phyloP scores from a whole-genome alignment of 495 filamentous ascomycete genomes.

The Penicillium verhagenii region DNA sequence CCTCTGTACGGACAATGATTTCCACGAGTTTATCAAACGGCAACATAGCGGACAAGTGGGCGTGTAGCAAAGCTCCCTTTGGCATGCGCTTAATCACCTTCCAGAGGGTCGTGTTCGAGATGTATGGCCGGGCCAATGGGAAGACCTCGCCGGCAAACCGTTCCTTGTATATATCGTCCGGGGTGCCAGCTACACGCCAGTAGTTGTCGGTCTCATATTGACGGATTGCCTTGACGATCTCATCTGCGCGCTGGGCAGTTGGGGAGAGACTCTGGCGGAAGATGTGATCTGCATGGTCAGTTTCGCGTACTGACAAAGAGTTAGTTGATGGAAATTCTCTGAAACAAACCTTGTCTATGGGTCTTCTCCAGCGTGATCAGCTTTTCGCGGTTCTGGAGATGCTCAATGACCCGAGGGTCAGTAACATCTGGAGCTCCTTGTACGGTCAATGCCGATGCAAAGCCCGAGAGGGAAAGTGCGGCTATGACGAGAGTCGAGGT shows the following conservation, averaged over 20 bases:
- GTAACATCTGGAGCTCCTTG: background rate
- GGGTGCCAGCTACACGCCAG: background rate
- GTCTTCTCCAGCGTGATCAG: background rate
- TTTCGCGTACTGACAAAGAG: background rate
- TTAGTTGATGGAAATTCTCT: too few species aligned
- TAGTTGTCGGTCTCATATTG: background rate
- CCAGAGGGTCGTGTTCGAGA: background rate
- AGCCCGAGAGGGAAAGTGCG: background rate
- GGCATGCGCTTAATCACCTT: constrained; percentile 12
- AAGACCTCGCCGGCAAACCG: background rate
- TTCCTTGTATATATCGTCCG: background rate
- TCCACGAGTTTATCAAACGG: background rate
- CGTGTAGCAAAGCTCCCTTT: constrained; percentile 23
- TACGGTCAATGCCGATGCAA: background rate
- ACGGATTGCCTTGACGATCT: background rate
- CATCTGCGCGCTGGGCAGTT: background rate
- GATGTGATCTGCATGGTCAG: background rate
- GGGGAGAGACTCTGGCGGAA: background rate
- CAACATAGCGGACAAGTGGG: constrained; percentile 21
- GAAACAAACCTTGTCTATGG: background rate
- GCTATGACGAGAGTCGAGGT: background rate
- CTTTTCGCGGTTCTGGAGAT: background rate
- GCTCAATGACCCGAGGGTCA: background rate
- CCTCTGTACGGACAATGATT: background rate
- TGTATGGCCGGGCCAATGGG: background rate